Conservation (phyloP, 495 filamentous ascomycete species). For the Ramalina intermedia region DNA sequence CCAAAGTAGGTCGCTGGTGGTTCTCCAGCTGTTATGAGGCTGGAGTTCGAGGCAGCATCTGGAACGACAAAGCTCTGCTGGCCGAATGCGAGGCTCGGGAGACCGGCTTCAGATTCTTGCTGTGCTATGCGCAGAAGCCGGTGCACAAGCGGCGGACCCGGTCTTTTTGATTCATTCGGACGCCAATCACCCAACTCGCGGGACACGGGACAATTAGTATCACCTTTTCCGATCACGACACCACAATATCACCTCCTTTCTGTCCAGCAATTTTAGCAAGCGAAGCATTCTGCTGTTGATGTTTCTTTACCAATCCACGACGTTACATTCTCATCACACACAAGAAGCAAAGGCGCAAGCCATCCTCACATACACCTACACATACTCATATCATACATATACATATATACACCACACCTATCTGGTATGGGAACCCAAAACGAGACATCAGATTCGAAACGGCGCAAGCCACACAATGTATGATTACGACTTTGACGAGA, state of each 20-base stretch:
- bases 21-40: constrained; percentile 84
- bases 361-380: too few species aligned
- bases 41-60: constrained; percentile 50
- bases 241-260: not conserved
- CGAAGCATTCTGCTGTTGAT: not conserved
- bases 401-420: too few species aligned
- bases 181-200: not conserved
- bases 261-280: not conserved
- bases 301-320: not conserved
- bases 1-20: constrained; percentile 91
- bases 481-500: not conserved
- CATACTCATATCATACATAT: too few species aligned
- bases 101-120: constrained; percentile 77
- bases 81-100: constrained; percentile 74
- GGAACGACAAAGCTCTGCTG: constrained; percentile 60
- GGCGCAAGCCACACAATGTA: not conserved
- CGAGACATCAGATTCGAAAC: not conserved
- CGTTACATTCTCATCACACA: too few species aligned
- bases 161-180: constrained; percentile 11
- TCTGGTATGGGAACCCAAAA: too few species aligned
- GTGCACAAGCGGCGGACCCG: constrained; percentile 44
- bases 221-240: not conserved
- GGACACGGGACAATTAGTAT: not conserved
- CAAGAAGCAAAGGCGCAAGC: too few species aligned
- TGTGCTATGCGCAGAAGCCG: constrained; percentile 82